phyloP scores from a whole-genome alignment of 2,329 filamentous ascomycete species.

The Sodiomyces alkalinus region DNA sequence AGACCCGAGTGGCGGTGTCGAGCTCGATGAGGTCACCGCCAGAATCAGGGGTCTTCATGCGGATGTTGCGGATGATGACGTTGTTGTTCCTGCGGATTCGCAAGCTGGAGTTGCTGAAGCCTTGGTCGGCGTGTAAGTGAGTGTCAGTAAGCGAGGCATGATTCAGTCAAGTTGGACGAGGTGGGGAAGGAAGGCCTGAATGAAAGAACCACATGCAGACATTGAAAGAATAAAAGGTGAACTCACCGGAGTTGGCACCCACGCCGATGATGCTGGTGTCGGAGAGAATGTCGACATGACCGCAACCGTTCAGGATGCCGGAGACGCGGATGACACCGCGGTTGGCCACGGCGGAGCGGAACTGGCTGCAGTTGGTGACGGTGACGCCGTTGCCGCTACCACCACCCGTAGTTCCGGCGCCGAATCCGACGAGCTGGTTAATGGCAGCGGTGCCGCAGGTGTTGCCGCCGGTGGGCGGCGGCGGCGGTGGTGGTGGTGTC shows the following conservation, averaged over 20 bases:
- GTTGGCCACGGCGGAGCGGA: constrained; percentile 19
- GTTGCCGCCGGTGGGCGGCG: constrained; percentile 2
- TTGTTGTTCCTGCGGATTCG: constrained; percentile 31
- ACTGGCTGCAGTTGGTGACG: constrained; percentile 25
- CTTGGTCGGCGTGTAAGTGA: too few species aligned
- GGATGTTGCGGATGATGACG: constrained; percentile 41
- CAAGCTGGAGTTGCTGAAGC: constrained; percentile 30
- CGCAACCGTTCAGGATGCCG: constrained; percentile 25
- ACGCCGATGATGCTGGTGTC: constrained; percentile 37
- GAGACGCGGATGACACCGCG: constrained; percentile 29
- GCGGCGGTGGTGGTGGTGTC: constrained; percentile 1
- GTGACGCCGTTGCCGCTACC: constrained; percentile 26
- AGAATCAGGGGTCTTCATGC: constrained; percentile 29
- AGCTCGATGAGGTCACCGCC: constrained; percentile 35
- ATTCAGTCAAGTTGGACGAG: too few species aligned
- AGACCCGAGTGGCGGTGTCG: constrained; percentile 29
- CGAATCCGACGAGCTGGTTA: constrained; percentile 17
- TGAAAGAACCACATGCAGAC: too few species aligned
- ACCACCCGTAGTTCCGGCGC: constrained; percentile 26
- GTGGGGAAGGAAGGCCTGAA: too few species aligned
- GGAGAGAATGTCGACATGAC: constrained; percentile 26
- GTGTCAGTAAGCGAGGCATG: too few species aligned
- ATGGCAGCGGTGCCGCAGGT: constrained; percentile 8
- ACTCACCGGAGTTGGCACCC: constrained; percentile 24
- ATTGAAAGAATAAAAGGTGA: too few species aligned